phyloP scores from a whole-genome alignment of 495 filamentous ascomycete genomes.

The Neurospora sp. region DNA sequence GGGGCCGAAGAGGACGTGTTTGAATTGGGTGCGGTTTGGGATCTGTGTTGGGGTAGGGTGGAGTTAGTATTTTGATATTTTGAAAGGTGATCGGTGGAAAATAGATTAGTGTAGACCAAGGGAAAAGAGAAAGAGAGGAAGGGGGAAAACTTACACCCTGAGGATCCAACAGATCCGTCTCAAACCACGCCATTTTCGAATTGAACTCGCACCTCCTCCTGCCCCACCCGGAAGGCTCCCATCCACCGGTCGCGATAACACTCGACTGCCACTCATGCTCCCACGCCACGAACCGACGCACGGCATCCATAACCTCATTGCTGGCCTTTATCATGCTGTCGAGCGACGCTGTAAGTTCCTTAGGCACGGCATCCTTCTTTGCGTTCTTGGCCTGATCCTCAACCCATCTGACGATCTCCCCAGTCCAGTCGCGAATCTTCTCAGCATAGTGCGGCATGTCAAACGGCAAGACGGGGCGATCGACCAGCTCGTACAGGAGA shows the following conservation, averaged over 20 bases:
- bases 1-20: slow-evolving; percentile 83
- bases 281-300: slow-evolving; percentile 61
- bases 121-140: not conserved
- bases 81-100: no score
- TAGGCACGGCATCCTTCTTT: not conserved
- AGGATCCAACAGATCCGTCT: slow-evolving; percentile 71
- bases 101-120: not conserved
- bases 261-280: slow-evolving; percentile 58
- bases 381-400: slow-evolving; percentile 38
- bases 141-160: slow-evolving; percentile 51
- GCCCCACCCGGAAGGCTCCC: slow-evolving; percentile 56
- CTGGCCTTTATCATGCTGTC: slow-evolving; percentile 51
- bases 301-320: slow-evolving; percentile 44
- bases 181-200: slow-evolving; percentile 64
- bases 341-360: slow-evolving; percentile 32
- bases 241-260: slow-evolving; percentile 55
- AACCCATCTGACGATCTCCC: slow-evolving; percentile 56
- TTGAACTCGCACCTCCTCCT: slow-evolving; percentile 60
- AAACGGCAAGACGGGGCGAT: slow-evolving; percentile 72
- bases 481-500: slow-evolving; percentile 75
- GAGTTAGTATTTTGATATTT: not conserved
- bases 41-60: slow-evolving; percentile 36
- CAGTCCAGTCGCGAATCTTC: slow-evolving; percentile 49
- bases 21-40: slow-evolving; percentile 85
- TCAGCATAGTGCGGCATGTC: slow-evolving; percentile 57